Evolutionary conservation across 2,329 filamentous ascomycete species (phyloP).

Genomic region (Didymella pinodella): DNA sequence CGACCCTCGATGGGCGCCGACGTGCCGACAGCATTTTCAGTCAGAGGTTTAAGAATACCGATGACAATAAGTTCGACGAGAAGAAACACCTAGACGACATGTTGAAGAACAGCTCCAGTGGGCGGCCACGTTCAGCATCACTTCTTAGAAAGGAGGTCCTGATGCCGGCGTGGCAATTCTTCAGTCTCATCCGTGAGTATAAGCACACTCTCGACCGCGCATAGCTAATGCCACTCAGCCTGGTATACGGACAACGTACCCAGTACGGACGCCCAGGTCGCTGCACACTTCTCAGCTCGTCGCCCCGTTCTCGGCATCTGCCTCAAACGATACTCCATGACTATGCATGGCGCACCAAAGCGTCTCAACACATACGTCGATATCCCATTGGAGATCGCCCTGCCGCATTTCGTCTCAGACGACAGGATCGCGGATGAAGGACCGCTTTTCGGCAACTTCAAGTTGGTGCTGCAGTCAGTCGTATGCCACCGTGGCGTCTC

Average conservation of each 20-base stretch:
- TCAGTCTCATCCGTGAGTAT: conserved; percentile 83
- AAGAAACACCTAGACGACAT: conserved; percentile 57
- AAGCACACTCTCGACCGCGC: neutral
- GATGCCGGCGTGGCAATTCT: conserved; percentile 98
- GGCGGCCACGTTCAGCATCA: conserved; percentile 49
- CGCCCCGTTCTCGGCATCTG: conserved; percentile 91
- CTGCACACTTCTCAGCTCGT: conserved; percentile 82
- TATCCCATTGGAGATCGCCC: conserved; percentile 81
- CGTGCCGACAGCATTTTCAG: conserved; percentile 61
- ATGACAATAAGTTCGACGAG: conserved; percentile 61
- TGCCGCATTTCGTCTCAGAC: conserved; percentile 90
- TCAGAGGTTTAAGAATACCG: conserved; percentile 54
- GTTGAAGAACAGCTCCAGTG: conserved; percentile 42
- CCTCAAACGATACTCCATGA: conserved; percentile 86
- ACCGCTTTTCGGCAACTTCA: conserved; percentile 84
- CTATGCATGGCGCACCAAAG: conserved; percentile 70
- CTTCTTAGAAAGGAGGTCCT: conserved; percentile 78
- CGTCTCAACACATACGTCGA: conserved; percentile 86
- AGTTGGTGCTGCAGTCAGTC: conserved; percentile 87
- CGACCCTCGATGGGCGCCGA: conserved; percentile 45
- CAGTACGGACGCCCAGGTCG: conserved; percentile 78
- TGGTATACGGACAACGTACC: conserved; percentile 81
- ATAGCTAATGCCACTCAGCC: conserved; percentile 60
- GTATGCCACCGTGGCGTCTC: conserved; percentile 91
- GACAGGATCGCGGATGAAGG: conserved; percentile 73